Conservation (phyloP, 164 flowering plant genomes). For the Annona cherimola region DNA sequence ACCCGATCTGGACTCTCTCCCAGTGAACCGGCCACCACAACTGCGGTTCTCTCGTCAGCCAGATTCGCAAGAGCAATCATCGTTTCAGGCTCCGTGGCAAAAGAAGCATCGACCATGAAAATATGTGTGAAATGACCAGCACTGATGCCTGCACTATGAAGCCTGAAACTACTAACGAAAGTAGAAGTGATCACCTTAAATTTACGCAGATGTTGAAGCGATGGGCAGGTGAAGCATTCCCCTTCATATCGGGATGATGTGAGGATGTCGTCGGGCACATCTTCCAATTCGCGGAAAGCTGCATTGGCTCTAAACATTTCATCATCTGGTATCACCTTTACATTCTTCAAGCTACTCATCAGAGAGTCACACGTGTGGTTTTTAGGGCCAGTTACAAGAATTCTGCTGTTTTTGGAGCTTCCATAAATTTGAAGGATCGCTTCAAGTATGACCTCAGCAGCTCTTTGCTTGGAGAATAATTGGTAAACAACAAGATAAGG, state of each 20-base stretch:
- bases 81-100: slow-evolving; percentile 41
- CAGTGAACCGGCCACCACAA: slow-evolving; percentile 34
- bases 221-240: slow-evolving; percentile 38
- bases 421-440: slow-evolving; percentile 22
- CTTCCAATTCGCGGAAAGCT: slow-evolving; percentile 37
- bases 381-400: slow-evolving; percentile 31
- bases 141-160: slow-evolving; percentile 24
- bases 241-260: slow-evolving; percentile 22
- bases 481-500: slow-evolving; percentile 27
- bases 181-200: slow-evolving; percentile 36
- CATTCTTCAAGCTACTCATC: slow-evolving; percentile 22
- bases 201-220: slow-evolving; percentile 19
- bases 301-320: slow-evolving; percentile 45
- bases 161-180: slow-evolving; percentile 37
- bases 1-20: slow-evolving; percentile 20
- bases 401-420: slow-evolving; percentile 6
- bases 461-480: neutral
- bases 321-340: slow-evolving; percentile 16
- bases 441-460: slow-evolving; percentile 21
- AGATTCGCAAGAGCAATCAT: slow-evolving; percentile 33
- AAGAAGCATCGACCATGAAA: slow-evolving; percentile 40
- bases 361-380: slow-evolving; percentile 34
- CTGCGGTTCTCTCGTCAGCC: slow-evolving; percentile 26
- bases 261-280: slow-evolving; percentile 33
- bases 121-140: slow-evolving; percentile 50